phyloP scores from a whole-genome alignment of 352 stramenopile species.

The Phytophthora kernoviae region DNA sequence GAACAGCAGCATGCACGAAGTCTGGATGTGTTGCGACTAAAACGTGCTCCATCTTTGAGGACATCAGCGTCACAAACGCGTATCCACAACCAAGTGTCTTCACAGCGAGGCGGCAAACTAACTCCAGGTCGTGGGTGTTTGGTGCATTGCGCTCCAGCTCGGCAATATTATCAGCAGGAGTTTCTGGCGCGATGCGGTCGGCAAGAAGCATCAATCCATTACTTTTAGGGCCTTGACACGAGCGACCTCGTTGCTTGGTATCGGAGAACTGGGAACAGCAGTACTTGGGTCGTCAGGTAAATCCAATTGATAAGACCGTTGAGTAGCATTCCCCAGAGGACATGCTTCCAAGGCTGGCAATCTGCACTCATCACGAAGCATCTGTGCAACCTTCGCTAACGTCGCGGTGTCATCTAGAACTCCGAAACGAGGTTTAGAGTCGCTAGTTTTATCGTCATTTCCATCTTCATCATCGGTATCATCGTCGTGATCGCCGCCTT shows the following conservation, averaged over 20 bases:
- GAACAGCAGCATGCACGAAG: slow-evolving; percentile 18
- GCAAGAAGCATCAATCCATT: slow-evolving; percentile 16
- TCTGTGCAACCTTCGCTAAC: slow-evolving; percentile 3
- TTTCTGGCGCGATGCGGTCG: slow-evolving; percentile 12
- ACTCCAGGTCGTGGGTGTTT: slow-evolving; percentile 17
- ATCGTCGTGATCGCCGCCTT: too few species aligned
- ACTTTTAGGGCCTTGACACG: slow-evolving; percentile 32
- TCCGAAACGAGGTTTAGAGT: slow-evolving; percentile 1
- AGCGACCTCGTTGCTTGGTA: slow-evolving; percentile 39
- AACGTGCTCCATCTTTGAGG: slow-evolving; percentile 19
- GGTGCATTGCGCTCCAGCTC: slow-evolving; percentile 4
- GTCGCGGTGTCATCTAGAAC: slow-evolving; percentile 1
- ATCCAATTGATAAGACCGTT: slow-evolving; percentile 9
- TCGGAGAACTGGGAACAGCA: slow-evolving; percentile 21
- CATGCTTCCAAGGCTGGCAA: slow-evolving; percentile 13
- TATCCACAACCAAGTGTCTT: slow-evolving; percentile 18
- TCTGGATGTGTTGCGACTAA: slow-evolving; percentile 22
- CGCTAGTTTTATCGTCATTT: slow-evolving; percentile 8
- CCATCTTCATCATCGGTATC: background rate
- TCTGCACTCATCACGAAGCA: slow-evolving; percentile 11
- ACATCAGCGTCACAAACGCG: slow-evolving; percentile 32
- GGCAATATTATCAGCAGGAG: slow-evolving; percentile 6
- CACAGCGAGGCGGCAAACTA: slow-evolving; percentile 30
- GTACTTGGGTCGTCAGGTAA: slow-evolving; percentile 5
- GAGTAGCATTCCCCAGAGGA: slow-evolving; percentile 11